A percentile compares a stretch with the other conserved stretches of the same genome.
Conservation (phyloP, 2,329 filamentous ascomycete genomes). For the Aspergillus chevalieri region DNA sequence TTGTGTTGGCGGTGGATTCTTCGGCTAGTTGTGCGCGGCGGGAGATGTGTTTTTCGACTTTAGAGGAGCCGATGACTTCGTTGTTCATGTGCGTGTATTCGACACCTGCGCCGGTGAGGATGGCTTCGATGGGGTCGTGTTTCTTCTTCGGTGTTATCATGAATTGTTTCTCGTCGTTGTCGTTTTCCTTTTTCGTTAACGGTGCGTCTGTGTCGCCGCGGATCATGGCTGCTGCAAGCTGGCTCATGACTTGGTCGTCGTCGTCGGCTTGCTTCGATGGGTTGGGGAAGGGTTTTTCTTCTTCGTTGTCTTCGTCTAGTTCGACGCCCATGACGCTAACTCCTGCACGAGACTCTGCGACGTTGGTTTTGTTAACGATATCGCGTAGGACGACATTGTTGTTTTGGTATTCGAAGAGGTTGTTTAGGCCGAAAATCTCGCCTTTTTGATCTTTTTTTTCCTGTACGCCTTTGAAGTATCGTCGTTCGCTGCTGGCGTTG, state of each 20-base stretch:
- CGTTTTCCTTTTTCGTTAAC: slow-evolving; percentile 19
- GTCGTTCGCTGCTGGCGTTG: slow-evolving; percentile 80
- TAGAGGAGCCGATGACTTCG: slow-evolving; percentile 88
- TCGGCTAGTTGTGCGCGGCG: slow-evolving; percentile 58
- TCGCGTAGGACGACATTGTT: slow-evolving; percentile 79
- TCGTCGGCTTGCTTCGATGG: slow-evolving; percentile 40
- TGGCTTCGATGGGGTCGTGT: slow-evolving; percentile 76
- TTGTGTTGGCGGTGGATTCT: slow-evolving; percentile 19
- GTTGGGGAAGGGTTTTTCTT: slow-evolving; percentile 26
- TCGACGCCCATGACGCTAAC: slow-evolving; percentile 74
- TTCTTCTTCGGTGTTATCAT: slow-evolving; percentile 41
- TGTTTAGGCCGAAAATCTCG: slow-evolving; percentile 85
- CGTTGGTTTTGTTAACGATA: slow-evolving; percentile 97
- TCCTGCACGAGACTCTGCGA: slow-evolving; percentile 84
- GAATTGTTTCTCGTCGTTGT: slow-evolving; percentile 13
- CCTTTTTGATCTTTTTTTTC: slow-evolving; percentile 75
- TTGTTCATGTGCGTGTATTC: slow-evolving; percentile 96
- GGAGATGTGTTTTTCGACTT: slow-evolving; percentile 79
- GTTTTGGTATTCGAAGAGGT: slow-evolving; percentile 76
- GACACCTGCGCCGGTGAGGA: slow-evolving; percentile 79
- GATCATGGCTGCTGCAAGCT: slow-evolving; percentile 59
- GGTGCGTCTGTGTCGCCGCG: slow-evolving; percentile 35
- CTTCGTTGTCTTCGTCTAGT: slow-evolving; percentile 54
- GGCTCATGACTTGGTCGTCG: slow-evolving; percentile 63
- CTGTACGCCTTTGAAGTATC: slow-evolving; percentile 94